These are phyloP conservation scores for Rhodotorula babjevae DNA, from an alignment of 768 basidiomycete genomes.

Conservation along the genomic window DNA sequence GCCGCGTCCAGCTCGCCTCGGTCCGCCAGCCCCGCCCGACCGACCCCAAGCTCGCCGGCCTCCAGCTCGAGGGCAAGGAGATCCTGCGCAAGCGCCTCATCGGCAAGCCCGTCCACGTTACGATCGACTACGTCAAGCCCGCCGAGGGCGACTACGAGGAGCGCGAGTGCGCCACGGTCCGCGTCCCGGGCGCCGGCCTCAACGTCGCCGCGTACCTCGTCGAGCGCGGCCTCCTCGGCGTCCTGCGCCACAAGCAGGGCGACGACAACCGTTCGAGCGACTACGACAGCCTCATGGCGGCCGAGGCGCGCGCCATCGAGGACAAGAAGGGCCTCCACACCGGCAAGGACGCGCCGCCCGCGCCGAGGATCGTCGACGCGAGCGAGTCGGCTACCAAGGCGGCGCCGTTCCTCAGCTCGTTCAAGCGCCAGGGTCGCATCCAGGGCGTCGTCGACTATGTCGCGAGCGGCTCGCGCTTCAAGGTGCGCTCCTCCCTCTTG, in stretches of 20 bases:
- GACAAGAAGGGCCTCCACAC: slow-evolving; percentile 84
- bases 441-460: slow-evolving; percentile 88
- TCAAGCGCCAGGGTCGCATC: slow-evolving; percentile 81
- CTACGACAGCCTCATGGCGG: slow-evolving; percentile 90
- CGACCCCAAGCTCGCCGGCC: slow-evolving; percentile 78
- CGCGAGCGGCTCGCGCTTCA: slow-evolving; percentile 90
- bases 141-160: slow-evolving; percentile 90
- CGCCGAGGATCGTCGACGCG: slow-evolving; percentile 77
- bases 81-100: slow-evolving; percentile 87
- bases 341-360: slow-evolving; percentile 73
- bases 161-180: slow-evolving; percentile 79
- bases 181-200: slow-evolving; percentile 44
- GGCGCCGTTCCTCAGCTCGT: slow-evolving; percentile 73
- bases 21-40: slow-evolving; percentile 58
- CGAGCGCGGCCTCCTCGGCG: slow-evolving; percentile 84
- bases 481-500: slow-evolving; percentile 61
- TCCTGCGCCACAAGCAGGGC: slow-evolving; percentile 81
- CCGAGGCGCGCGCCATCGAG: slow-evolving; percentile 63
- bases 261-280: slow-evolving; percentile 93
- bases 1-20: slow-evolving; percentile 79
- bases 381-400: slow-evolving; percentile 60
- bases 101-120: slow-evolving; percentile 64
- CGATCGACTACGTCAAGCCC: slow-evolving; percentile 81
- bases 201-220: slow-evolving; percentile 89
- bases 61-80: slow-evolving; percentile 87